Evolutionary conservation across 139 green algal species (phyloP), one percentile per base, ranked within the genome.

Genomic region (Ostreobium quekettii): DNA sequence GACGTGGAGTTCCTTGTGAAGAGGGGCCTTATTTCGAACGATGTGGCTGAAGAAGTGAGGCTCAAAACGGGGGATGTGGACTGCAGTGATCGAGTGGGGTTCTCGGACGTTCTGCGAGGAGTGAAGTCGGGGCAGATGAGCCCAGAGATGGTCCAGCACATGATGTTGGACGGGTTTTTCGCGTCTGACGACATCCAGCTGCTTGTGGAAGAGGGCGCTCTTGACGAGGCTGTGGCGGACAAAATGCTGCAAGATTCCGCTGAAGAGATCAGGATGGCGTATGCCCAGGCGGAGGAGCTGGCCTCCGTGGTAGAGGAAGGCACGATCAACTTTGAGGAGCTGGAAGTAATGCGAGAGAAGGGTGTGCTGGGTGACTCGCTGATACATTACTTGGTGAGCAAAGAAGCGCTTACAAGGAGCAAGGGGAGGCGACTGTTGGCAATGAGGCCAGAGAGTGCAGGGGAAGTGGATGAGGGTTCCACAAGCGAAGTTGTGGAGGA

Each of bases 301-400:
- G 61, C 61, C 8, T 28, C 36, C 11, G 36, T 68, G 36, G 61
- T 68, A 4, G 61, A n/a, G 36, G 42, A 68, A n/a, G 61, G 61
- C 11, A 19, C 26, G 36, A 36, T 68, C 24, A 68, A 36, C 4
- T 53, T 36, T 29, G 61, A 68, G 35, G 61, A 68, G 36, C 26
- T 68, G 3, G 61, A 68, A 29, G 61, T 68, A 36, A 68, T 68
- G 61, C 35, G 61, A 33, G 61, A 5, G 4, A 68, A 68, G n/a
- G 61, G 61, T 11, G 35, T 56, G 4, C 36, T 68, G 35, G 61
- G 61, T 30, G 35, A 15, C n/a, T 19, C 61, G 31, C 8, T 68
- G 24, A 38, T 68, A 36, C 61, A 68, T 37, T 68, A 56, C n/a
- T 38, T 68, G 4, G 61, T 68, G 37, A 68, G 22, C 4, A 15